Percentiles rank a stretch among this genome's conserved stretches.
Conservation (phyloP, 225 moss, liverwort and hornwort genomes). For the Sphagnum contortum region DNA sequence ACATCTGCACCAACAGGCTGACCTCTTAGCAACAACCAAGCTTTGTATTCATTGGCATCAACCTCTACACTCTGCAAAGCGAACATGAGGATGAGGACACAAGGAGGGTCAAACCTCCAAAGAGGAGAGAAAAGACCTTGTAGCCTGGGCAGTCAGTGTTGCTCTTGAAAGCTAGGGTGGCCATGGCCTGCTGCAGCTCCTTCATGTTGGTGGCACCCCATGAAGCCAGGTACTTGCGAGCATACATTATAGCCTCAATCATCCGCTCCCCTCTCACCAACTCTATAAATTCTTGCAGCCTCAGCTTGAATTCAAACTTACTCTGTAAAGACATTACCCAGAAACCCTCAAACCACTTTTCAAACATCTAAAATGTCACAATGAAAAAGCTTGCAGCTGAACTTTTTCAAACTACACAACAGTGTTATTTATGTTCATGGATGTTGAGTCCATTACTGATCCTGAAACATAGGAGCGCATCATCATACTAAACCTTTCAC, state of each 20-base stretch:
- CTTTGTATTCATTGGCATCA: too few species aligned
- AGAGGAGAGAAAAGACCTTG: slow-evolving; percentile 32
- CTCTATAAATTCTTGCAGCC: slow-evolving; percentile 98
- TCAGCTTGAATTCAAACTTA: slow-evolving; percentile 96
- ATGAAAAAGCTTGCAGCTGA: too few species aligned
- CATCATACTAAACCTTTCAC: too few species aligned
- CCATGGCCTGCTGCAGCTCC: slow-evolving; percentile 99
- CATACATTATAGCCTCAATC: slow-evolving; percentile 98
- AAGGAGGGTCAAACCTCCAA: too few species aligned
- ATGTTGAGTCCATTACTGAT: too few species aligned
- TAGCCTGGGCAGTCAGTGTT: slow-evolving; percentile 97
- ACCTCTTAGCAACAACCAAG: too few species aligned
- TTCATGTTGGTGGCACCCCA: slow-evolving; percentile 99
- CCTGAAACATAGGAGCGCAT: too few species aligned
- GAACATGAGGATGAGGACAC: not conserved
- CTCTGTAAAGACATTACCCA: slow-evolving; percentile 39
- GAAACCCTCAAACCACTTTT: too few species aligned
- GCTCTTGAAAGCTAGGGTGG: slow-evolving; percentile 97
- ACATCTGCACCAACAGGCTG: slow-evolving; percentile 40
- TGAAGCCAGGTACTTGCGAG: slow-evolving; percentile 85
- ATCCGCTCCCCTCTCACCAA: slow-evolving; percentile 92
- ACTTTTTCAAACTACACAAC: too few species aligned
- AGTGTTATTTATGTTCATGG: too few species aligned
- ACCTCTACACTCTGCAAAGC: too few species aligned
- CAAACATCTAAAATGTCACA: too few species aligned